These are phyloP conservation scores for Mycena kentingensis DNA, from an alignment of 768 basidiomycete species.

Conservation along the genomic window DNA sequence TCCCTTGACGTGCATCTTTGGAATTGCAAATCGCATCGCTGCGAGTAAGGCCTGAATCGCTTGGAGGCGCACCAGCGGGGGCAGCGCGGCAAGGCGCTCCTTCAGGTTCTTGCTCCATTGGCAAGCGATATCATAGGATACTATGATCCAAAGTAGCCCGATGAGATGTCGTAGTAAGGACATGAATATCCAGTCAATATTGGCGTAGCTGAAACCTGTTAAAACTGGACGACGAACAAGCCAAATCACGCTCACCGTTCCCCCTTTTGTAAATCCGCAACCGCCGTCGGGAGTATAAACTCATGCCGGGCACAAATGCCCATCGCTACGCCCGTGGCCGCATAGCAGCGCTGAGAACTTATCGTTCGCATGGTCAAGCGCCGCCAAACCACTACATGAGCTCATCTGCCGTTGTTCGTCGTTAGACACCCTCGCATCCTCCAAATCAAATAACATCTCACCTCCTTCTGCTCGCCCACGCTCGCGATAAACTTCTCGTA, in stretches of 20 bases:
- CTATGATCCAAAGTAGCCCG: not conserved
- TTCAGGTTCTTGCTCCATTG: constrained; percentile 23
- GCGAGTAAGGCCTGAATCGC: not conserved
- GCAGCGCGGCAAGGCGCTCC: constrained; percentile 5
- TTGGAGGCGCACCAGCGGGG: not conserved
- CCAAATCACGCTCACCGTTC: not conserved
- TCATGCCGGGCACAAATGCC: too few species aligned
- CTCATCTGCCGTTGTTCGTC: too few species aligned
- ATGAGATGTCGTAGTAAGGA: not conserved
- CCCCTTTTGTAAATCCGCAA: constrained; percentile 19
- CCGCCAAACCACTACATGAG: too few species aligned
- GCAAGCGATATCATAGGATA: too few species aligned
- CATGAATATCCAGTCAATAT: constrained; percentile 14
- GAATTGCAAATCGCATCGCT: too few species aligned
- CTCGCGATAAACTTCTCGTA: constrained; percentile 5
- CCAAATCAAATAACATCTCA: too few species aligned
- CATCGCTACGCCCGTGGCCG: constrained; percentile 7
- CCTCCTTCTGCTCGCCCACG: constrained; percentile 11
- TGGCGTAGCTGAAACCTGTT: constrained; percentile 12
- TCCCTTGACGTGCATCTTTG: too few species aligned
- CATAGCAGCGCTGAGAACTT: constrained; percentile 11
- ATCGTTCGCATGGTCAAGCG: constrained; percentile 10
- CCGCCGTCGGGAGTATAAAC: constrained; percentile 14
- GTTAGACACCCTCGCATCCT: too few species aligned
- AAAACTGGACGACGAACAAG: not conserved